Evolutionary conservation across 768 basidiomycete genomes (phyloP), one percentile per base, ranked within the genome.

Genomic region (Mrakia hoshinonis): DNA sequence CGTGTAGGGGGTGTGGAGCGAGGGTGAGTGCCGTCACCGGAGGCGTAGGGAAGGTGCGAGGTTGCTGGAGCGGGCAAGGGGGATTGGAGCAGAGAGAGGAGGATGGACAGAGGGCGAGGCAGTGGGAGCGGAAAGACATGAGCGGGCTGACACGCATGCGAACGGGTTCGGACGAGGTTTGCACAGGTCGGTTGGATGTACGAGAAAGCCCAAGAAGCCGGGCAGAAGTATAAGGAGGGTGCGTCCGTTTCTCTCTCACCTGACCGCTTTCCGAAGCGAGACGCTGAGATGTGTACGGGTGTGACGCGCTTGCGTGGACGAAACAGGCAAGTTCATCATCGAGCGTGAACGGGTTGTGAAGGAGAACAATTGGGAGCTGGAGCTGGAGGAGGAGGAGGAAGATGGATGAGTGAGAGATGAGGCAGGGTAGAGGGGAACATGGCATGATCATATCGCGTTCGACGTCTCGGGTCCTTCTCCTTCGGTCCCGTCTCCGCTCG

Each of bases 221-320:
- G 79, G 10, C 79, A 80, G 74, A 62, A 75, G 68, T 69, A 80
- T 72, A 80, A 80, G 66, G 79, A 80, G 68, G 79, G 78, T 79
- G 38, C 52, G 75, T 43, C 6, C 38, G 15, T 31, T 18, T 18
- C 29, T 11, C 22, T n/a, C 22, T 15, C 43, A 7, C 43, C 43
- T 43, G 43, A 7, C 43, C 43, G 43, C 43, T 43, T 43, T 43
- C 43, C 43, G 15, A 43, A 43, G 43, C 6, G 43, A 43, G 26
- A 3, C 18, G 3, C 51, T 65, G 22, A 46, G 52, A n/a, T n/a
- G 24, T 48, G 34, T n/a, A 12, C 34, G 34, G 9, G 22, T 15
- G 22, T 61, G 55, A 15, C 43, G 15, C 7, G 24, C 55, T 18
- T 10, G 15, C 29, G 31, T 4, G 48, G 49, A 13, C 29, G 24